phyloP scores from a whole-genome alignment of 2,329 filamentous ascomycete genomes.

The Bipolaris sorokiniana region DNA sequence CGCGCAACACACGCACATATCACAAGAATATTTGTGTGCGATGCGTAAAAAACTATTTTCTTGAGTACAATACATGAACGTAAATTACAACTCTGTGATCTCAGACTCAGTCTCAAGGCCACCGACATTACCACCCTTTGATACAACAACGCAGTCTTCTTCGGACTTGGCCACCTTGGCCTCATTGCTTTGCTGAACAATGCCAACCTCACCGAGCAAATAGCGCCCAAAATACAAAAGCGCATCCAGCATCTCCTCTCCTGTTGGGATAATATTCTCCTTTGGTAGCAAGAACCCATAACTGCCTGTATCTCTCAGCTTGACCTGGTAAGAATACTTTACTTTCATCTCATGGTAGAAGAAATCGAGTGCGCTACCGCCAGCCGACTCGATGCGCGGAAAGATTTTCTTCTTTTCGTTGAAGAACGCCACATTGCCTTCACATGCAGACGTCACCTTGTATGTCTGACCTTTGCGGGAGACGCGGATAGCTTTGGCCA shows the following conservation, averaged over 20 bases:
- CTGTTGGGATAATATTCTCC: conserved; percentile 86
- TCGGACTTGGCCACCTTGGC: not conserved
- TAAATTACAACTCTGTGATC: conserved; percentile 11
- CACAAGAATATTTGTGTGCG: not conserved
- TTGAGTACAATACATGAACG: not conserved
- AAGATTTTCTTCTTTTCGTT: conserved; percentile 46
- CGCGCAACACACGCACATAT: not conserved
- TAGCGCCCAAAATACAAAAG: conserved; percentile 85
- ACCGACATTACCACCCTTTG: not conserved
- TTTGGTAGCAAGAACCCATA: conserved; percentile 92
- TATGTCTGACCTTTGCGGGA: conserved; percentile 73
- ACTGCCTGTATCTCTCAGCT: conserved; percentile 88
- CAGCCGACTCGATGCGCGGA: conserved; percentile 72
- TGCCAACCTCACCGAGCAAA: conserved; percentile 60
- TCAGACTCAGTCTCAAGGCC: conserved; percentile 1
- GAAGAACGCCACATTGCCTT: conserved; percentile 68
- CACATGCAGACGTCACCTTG: conserved; percentile 80
- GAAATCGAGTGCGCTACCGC: conserved; percentile 90
- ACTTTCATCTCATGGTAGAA: conserved; percentile 89
- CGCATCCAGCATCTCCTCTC: conserved; percentile 83
- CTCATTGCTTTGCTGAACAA: conserved; percentile 17
- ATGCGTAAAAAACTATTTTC: not conserved
- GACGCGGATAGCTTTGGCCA: conserved; percentile 87
- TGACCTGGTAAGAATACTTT: conserved; percentile 89
- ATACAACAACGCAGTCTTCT: not conserved